Evolutionary conservation across 768 basidiomycete genomes (phyloP).

Genomic region (Rhodotorula kratochvilovae): DNA sequence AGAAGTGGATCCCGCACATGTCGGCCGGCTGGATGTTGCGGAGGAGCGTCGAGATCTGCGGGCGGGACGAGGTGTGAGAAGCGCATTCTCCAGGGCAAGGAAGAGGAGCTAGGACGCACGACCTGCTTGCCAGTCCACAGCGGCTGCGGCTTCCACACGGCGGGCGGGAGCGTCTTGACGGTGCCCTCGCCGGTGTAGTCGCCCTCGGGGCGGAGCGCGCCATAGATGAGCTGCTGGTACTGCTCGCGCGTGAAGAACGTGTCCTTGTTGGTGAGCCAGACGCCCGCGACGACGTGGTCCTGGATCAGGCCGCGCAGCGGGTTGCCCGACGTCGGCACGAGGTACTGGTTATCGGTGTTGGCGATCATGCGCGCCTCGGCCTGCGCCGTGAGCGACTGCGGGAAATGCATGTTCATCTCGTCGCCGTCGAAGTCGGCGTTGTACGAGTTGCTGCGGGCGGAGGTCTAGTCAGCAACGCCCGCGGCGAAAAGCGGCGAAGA

Average conservation of each 20-base stretch:
- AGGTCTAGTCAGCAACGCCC: background rate
- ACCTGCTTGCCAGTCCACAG: conserved; percentile 99
- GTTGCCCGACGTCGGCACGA: conserved; percentile 97
- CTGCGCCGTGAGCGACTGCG: conserved; percentile 91
- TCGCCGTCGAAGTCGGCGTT: conserved; percentile 4
- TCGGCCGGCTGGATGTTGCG: conserved; percentile 80
- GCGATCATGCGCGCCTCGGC: conserved; percentile 91
- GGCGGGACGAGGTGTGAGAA: background rate
- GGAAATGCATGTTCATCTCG: conserved; percentile 99
- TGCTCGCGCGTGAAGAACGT: conserved; percentile 92
- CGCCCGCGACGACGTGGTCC: conserved; percentile 95
- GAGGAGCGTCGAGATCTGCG: conserved; percentile 85
- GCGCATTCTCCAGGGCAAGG: background rate
- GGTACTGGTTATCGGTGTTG: conserved; percentile 96
- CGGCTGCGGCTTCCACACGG: conserved; percentile 83
- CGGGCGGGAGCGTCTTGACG: conserved; percentile 76
- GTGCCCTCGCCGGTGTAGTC: conserved; percentile 59
- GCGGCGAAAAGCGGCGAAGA: background rate
- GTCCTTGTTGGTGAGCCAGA: conserved; percentile 98
- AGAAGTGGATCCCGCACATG: conserved; percentile 74
- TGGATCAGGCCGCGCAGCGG: conserved; percentile 96
- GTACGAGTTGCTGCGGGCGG: background rate
- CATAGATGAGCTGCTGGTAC: conserved; percentile 92
- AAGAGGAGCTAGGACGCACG: conserved; percentile 52
- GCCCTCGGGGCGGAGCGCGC: conserved; percentile 84